Evolutionary conservation across 768 basidiomycete genomes (phyloP), one percentile per base, ranked within the genome.

Genomic region (Kwoniella dejecticola): DNA sequence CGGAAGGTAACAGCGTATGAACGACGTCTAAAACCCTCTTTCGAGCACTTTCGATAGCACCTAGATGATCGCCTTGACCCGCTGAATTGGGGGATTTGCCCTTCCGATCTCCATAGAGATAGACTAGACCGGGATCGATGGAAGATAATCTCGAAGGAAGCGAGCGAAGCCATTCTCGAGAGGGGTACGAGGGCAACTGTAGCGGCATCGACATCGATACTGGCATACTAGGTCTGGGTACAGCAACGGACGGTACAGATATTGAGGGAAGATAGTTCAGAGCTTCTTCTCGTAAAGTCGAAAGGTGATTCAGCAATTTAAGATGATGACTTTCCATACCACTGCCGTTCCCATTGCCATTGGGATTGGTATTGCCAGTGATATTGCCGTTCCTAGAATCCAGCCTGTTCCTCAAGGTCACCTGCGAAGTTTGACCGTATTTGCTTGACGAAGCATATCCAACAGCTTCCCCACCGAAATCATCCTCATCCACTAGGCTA

Each of bases 1-100:
- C 77, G 0, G 72, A 73, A 3, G 77, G 77, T n/a, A 78, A 56
- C 2, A 75, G 40, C 3, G 69, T 61, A 52, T 74, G 69, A 0
- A 78, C 74, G 13, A 78, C 53, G 7, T 69, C 66, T 17, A 75
- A 62, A 13, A 78, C 67, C 21, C 68, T 64, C 54, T 66, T 38
- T 31, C 74, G 42, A 4, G 73, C 73, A 27, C 56, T 44, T 29
- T 70, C 61, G 3, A 75, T 62, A 6, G 68, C 52, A 3, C 59
- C 58, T 8, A 38, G 21, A 27, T 59, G 27, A 36, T 67, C 56
- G 5, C 23, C 27, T 24, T 29, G 15, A 23, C 23, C 60, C 45
- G 15, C 45, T 33, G 31, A 30, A 24, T 29, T 13, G 19, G 44
- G 48, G 10, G 48, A 31, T 40, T 36, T 45, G 17, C 42, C 54